Evolutionary conservation across 306 rosid species (phyloP).

Genomic region (Vigna nakashimae): DNA sequence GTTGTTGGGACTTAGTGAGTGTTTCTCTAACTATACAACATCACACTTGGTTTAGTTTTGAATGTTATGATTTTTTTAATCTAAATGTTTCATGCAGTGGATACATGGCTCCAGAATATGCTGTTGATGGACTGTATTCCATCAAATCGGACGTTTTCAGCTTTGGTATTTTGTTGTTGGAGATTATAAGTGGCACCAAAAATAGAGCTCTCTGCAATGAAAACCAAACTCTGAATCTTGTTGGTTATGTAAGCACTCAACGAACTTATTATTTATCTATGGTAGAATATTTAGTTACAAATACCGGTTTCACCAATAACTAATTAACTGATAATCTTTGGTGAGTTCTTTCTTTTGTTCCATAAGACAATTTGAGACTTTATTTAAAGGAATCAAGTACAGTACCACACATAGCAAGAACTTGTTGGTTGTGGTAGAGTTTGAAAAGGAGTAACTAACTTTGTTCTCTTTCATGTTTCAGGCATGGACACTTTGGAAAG

Average conservation of each 20-base stretch:
- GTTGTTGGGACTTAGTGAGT: slow-evolving; percentile 25
- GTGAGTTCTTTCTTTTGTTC: no score
- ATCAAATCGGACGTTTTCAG: slow-evolving; percentile 31
- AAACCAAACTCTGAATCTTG: not conserved
- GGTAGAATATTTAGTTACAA: no score
- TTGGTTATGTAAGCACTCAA: slow-evolving; percentile 17
- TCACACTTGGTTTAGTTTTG: not conserved
- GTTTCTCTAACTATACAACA: not conserved
- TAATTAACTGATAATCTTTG: no score
- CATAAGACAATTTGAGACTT: no score
- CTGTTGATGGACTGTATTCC: slow-evolving; percentile 7
- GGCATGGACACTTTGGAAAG: slow-evolving; percentile 35
- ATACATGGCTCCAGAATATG: slow-evolving; percentile 39
- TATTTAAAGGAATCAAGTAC: no score
- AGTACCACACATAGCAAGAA: no score
- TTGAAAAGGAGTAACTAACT: not conserved
- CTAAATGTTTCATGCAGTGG: not conserved
- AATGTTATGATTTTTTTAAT: not conserved
- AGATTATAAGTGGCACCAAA: slow-evolving; percentile 15
- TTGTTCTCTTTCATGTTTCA: not conserved
- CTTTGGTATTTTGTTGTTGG: slow-evolving; percentile 16
- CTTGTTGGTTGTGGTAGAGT: slow-evolving; percentile 7
- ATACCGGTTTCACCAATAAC: no score
- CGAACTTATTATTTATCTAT: not conserved
- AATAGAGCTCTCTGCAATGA: not conserved